Evolutionary conservation across 2,329 filamentous ascomycete genomes (phyloP).

Genomic region (Pseudogymnoascus pannorum): DNA sequence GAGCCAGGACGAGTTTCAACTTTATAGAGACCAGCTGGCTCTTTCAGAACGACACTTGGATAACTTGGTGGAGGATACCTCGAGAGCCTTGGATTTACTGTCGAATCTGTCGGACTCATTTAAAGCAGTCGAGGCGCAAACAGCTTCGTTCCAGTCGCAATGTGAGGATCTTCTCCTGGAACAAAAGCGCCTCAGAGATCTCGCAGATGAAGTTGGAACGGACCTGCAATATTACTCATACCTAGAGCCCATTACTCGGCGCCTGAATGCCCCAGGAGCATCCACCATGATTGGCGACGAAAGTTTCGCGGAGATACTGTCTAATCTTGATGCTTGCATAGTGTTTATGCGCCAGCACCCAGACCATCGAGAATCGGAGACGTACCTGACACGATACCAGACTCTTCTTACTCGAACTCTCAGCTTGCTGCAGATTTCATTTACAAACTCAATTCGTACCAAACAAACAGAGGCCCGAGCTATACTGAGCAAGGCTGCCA

Average conservation of each 20-base stretch:
- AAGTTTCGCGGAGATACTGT: slow-evolving; percentile 81
- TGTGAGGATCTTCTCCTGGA: slow-evolving; percentile 83
- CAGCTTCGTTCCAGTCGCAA: slow-evolving; percentile 84
- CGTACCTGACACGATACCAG: slow-evolving; percentile 81
- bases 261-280: slow-evolving; percentile 86
- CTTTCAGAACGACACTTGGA: slow-evolving; percentile 78
- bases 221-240: slow-evolving; percentile 95
- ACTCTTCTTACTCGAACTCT: slow-evolving; percentile 65
- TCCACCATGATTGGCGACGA: slow-evolving; percentile 76
- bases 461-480: slow-evolving; percentile 1
- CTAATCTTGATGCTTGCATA: slow-evolving; percentile 81
- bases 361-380: slow-evolving; percentile 77
- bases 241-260: slow-evolving; percentile 80
- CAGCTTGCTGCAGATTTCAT: slow-evolving; percentile 43
- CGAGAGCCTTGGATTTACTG: slow-evolving; percentile 66
- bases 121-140: slow-evolving; percentile 79
- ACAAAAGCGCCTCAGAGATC: slow-evolving; percentile 67
- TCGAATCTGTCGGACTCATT: slow-evolving; percentile 79
- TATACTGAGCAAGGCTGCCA: slow-evolving; percentile 6
- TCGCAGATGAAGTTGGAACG: slow-evolving; percentile 78
- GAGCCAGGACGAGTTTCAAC: slow-evolving; percentile 77
- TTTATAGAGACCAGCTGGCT: slow-evolving; percentile 74
- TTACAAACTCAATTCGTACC: slow-evolving; percentile 9
- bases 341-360: slow-evolving; percentile 85
- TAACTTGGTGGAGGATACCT: slow-evolving; percentile 68